Conservation (phyloP, 2,329 filamentous ascomycete species). For the Colletotrichum tofieldiae region DNA sequence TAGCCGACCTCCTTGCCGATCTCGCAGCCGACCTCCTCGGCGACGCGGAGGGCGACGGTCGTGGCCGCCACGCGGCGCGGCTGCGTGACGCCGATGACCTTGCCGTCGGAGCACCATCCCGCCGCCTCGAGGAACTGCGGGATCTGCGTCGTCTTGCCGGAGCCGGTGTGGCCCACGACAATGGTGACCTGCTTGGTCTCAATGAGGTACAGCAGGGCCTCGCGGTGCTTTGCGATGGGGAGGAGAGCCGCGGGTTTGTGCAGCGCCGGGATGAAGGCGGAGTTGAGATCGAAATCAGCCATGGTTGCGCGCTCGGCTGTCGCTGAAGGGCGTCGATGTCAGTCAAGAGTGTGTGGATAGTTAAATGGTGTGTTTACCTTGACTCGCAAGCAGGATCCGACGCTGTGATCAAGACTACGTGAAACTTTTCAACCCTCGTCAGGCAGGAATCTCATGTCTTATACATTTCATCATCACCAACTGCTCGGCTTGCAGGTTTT, state of each 20-base stretch:
- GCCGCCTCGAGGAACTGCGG: constrained; percentile 91
- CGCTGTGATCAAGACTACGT: background rate
- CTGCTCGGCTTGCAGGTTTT: constrained; percentile 4
- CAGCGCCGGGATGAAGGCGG: constrained; percentile 82
- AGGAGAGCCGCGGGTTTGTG: constrained; percentile 89
- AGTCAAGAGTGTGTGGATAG: background rate
- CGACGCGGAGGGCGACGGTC: constrained; percentile 89
- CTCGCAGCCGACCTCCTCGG: constrained; percentile 89
- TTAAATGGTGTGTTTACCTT: background rate
- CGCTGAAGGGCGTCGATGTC: background rate
- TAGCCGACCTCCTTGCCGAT: constrained; percentile 94
- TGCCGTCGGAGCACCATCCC: constrained; percentile 90
- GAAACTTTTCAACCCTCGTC: background rate
- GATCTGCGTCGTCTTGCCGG: constrained; percentile 95
- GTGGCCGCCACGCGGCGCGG: constrained; percentile 92
- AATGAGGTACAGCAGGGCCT: constrained; percentile 86
- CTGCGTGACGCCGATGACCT: constrained; percentile 91
- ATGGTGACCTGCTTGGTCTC: constrained; percentile 90
- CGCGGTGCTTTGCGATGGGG: constrained; percentile 87
- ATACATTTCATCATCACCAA: background rate
- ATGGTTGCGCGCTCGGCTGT: constrained; percentile 52
- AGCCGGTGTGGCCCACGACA: constrained; percentile 93
- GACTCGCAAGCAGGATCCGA: background rate
- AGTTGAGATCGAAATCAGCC: constrained; percentile 71
- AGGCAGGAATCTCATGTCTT: background rate